Base-by-base conservation (phyloP, 2,329 filamentous ascomycete species). In the Epichloe glyceriae region DNA sequence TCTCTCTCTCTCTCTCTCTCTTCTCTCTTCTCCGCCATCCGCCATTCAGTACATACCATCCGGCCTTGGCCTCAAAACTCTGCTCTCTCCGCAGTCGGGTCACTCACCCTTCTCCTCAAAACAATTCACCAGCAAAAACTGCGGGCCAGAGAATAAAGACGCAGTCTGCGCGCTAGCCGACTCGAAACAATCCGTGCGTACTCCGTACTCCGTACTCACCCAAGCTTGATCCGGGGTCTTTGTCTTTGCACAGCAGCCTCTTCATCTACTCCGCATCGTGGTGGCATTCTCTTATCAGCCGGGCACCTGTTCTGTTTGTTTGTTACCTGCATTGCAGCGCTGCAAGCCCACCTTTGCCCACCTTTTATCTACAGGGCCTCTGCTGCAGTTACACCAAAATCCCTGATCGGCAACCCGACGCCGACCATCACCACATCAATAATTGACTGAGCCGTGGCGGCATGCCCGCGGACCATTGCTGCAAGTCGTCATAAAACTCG, bases 11-110 rank as follows among this genome's bases (percentile, higher is more conserved):
- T 17, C 17, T 37, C 14, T 37, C 20, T 17, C 19, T 47, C 14
- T 2, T 26, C 6, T 26, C 2, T 26, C 22, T 20, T 15, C 15
- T 37, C 43, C 35, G 45, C 51, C 48, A 48, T 50, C 47, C 38
- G 14, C 40, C 51, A 47, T 48, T 30, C 39, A 45, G 38, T 35
- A 42, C 51, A 49, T 44, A 33, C 45, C 51, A 37, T 48, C 48
- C 44, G 37, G 20, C 43, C 40, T 41, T 49, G 35, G 37, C 48
- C 47, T 50, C 45, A 50, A 53, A 53, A 53, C 48, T 53, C 49
- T 51, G 48, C 48, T 15, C 20, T 39, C 43, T 40, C 33, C 47
- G 33, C 50, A 35, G 40, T 15, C n/a, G 38, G 39, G 40, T 34
- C 35, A n/a, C 11, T 34, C 38, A 15, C 14, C 42, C 38, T 17